Evolutionary conservation across 148 eudicot species (phyloP).

Genomic region (Fallopia convolvulus): DNA sequence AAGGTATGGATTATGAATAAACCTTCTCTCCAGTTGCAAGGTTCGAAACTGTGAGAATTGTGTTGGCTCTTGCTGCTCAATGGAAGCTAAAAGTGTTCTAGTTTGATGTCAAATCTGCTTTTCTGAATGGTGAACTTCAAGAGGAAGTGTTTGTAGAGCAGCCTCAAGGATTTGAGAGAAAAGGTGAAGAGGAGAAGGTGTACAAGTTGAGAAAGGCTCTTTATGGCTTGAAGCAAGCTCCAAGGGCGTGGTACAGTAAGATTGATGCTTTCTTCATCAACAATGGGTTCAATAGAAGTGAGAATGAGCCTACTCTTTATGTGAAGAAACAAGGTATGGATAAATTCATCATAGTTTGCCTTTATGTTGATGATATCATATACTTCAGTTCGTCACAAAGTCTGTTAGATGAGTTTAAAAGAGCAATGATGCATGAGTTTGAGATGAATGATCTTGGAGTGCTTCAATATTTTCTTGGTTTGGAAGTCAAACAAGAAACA

Average conservation of each 20-base stretch:
- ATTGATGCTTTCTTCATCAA: no score
- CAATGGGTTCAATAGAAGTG: slow-evolving; percentile 13
- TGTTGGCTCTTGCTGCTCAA: slow-evolving; percentile 14
- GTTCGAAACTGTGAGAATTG: background rate
- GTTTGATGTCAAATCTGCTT: slow-evolving; percentile 14
- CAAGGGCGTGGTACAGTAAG: no score
- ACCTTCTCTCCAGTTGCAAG: slow-evolving; percentile 8
- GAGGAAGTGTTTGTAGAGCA: no score
- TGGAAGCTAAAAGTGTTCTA: background rate
- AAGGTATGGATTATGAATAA: background rate
- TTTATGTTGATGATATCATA: slow-evolving; percentile 19
- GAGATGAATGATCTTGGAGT: slow-evolving; percentile 22
- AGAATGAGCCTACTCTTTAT: slow-evolving; percentile 14
- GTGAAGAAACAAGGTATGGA: slow-evolving; percentile 1
- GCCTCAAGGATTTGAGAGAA: background rate
- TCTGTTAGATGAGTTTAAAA: slow-evolving; percentile 2
- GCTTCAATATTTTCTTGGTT: slow-evolving; percentile 12
- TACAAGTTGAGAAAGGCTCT: slow-evolving; percentile 1
- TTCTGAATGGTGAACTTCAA: background rate
- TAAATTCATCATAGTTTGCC: slow-evolving; percentile 15
- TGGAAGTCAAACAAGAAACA: slow-evolving; percentile 17
- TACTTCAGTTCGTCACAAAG: background rate
- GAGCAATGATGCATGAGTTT: background rate
- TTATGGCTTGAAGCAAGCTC: slow-evolving; percentile 11
- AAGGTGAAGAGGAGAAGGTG: slow-evolving; percentile 10